Base-by-base conservation (phyloP, 2,329 filamentous ascomycete species). In the Pyrenochaeta sp. region DNA sequence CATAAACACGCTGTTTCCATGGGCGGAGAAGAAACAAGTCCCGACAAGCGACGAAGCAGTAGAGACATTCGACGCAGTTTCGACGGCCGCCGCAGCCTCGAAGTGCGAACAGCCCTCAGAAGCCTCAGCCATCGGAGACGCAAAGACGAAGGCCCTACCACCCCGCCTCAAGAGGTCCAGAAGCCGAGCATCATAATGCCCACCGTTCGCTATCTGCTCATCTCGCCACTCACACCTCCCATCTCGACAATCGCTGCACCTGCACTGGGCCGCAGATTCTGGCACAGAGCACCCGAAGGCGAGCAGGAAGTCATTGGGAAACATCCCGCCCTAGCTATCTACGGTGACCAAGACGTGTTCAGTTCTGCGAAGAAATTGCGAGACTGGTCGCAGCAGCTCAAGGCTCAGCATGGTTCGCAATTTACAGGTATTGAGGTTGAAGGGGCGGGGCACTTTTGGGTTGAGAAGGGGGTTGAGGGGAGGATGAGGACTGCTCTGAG, bases 321-420 rank as follows among this genome's bases (percentile, higher is more conserved):
- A 24, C 54, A 65, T 34, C 39, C 40, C 4, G 87, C 87, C 0
- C 67, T 96, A 22, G 85, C 83, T 0, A 70, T 96, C 0, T 96
- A 86, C 61, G 93, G 92, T 1, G 83, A 86, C 36, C 76, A 81
- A 3, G 92, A 97, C 67, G 72, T 79, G 0, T 95, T 96, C 53
- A 85, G 89, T 1, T 81, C 85, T 1, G 76, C 75, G 3, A 80
- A 77, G 44, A 88, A 83, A 67, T 75, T 92, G 55, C 78, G 81
- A 8, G 72, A 76, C 1, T 96, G 92, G 92, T 76, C 77, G 7
- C 72, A 74, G 27, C 78, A 75, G 46, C 71, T 92, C 30, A 67
- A 71, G 13, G 65, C 40, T 4, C 63, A 60, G 4, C 26, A 54
- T 7, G 55, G 44, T 3, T 47, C 46, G 10, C 41, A 48, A 7